phyloP scores from a whole-genome alignment of 768 basidiomycete genomes.

The Mycena haematopus region DNA sequence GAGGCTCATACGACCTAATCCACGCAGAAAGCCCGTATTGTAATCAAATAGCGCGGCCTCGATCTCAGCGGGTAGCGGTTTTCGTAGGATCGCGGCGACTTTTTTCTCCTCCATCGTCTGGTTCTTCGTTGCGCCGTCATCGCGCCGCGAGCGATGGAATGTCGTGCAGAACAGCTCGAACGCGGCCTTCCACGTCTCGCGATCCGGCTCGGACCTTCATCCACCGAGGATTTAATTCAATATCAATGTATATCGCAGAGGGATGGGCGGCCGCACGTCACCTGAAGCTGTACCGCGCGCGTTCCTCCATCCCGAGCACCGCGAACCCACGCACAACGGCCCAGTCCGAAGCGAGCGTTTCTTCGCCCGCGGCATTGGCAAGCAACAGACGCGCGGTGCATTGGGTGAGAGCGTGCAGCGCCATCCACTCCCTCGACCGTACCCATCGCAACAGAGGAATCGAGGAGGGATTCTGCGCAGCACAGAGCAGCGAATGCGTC shows the following conservation, averaged over 20 bases:
- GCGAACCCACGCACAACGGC: slow-evolving; percentile 67
- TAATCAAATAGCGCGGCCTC: slow-evolving; percentile 73
- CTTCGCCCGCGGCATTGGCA: slow-evolving; percentile 54
- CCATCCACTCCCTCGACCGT: slow-evolving; percentile 71
- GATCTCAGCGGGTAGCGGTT: slow-evolving; percentile 54
- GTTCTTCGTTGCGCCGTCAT: slow-evolving; percentile 38
- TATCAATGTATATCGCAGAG: not conserved
- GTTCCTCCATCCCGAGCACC: slow-evolving; percentile 77
- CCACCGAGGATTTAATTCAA: not conserved
- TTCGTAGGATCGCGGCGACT: slow-evolving; percentile 60
- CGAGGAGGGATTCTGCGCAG: slow-evolving; percentile 74
- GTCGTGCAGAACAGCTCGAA: slow-evolving; percentile 62
- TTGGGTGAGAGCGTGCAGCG: slow-evolving; percentile 73
- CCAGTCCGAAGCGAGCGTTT: slow-evolving; percentile 55
- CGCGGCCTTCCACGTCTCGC: slow-evolving; percentile 71
- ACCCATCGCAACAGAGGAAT: slow-evolving; percentile 66
- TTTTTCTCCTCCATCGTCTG: slow-evolving; percentile 65
- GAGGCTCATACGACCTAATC: slow-evolving; percentile 79
- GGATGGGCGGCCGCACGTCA: slow-evolving; percentile 21
- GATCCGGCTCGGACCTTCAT: slow-evolving; percentile 59
- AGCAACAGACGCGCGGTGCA: slow-evolving; percentile 70
- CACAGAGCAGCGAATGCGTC: slow-evolving; percentile 76
- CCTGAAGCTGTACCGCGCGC: slow-evolving; percentile 57
- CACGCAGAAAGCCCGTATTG: slow-evolving; percentile 68
- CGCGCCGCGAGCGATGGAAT: slow-evolving; percentile 44